phyloP scores from a whole-genome alignment of 805 yeast species.

The Alloascoidea africana region DNA sequence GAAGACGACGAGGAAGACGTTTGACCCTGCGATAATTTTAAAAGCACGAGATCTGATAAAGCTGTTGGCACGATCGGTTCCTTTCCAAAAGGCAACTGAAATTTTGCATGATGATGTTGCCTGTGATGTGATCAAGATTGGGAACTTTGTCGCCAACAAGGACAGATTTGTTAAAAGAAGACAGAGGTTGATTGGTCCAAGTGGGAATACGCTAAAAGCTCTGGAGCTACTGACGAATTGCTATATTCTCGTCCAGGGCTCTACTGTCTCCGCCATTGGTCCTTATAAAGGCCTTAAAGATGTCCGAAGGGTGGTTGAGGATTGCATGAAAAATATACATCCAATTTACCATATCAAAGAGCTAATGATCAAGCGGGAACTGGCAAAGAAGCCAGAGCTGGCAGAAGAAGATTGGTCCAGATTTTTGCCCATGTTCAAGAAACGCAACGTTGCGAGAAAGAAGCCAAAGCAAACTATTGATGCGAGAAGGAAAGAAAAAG shows the following conservation, averaged over 20 bases:
- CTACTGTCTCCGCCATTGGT: slow-evolving; percentile 95
- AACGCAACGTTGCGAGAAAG: slow-evolving; percentile 90
- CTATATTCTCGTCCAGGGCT: slow-evolving; percentile 92
- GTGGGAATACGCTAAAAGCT: slow-evolving; percentile 92
- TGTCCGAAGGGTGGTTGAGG: slow-evolving; percentile 87
- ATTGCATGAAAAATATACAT: slow-evolving; percentile 92
- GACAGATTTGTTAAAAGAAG: slow-evolving; percentile 92
- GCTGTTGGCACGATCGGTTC: slow-evolving; percentile 88
- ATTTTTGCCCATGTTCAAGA: slow-evolving; percentile 91
- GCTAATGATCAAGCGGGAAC: slow-evolving; percentile 91
- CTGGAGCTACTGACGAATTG: slow-evolving; percentile 90
- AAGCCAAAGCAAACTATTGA: slow-evolving; percentile 55
- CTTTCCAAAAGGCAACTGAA: slow-evolving; percentile 91
- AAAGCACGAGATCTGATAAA: slow-evolving; percentile 93
- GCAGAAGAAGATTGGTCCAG: slow-evolving; percentile 96
- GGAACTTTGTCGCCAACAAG: slow-evolving; percentile 75
- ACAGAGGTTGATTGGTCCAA: slow-evolving; percentile 93
- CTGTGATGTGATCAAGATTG: slow-evolving; percentile 92
- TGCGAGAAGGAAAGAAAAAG: slow-evolving; percentile 17
- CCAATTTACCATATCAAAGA: slow-evolving; percentile 98
- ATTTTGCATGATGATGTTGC: slow-evolving; percentile 85
- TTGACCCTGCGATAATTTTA: slow-evolving; percentile 83
- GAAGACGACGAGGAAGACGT: slow-evolving; percentile 88
- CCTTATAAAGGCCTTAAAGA: slow-evolving; percentile 87
- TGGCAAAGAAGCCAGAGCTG: slow-evolving; percentile 87